Percentiles rank a stretch among this genome's conserved stretches.
phyloP scores from a whole-genome alignment of 768 basidiomycete species.

The Lyophyllum atratum region DNA sequence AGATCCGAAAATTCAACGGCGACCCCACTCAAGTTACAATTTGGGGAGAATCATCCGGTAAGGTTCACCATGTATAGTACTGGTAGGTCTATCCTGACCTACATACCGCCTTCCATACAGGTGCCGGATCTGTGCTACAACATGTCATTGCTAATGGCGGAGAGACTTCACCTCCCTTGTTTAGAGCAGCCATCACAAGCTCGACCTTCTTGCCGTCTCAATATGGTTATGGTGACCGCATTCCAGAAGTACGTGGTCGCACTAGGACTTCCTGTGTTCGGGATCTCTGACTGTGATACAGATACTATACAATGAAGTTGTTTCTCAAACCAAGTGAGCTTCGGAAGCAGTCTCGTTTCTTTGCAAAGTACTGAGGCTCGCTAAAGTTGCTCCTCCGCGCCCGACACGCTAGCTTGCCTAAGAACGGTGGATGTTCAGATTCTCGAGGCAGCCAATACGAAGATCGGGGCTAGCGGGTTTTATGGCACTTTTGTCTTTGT shows the following conservation, averaged over 20 bases:
- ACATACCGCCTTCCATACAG: constrained; percentile 14
- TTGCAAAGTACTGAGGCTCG: not conserved
- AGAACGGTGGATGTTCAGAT: constrained; percentile 30
- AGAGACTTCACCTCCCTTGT: constrained; percentile 44
- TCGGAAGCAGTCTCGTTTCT: not conserved
- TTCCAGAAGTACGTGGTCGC: constrained; percentile 35
- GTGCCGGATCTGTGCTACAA: constrained; percentile 52
- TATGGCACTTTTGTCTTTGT: constrained; percentile 39
- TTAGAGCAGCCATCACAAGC: constrained; percentile 45
- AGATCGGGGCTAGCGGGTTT: constrained; percentile 34
- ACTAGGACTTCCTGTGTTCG: not conserved
- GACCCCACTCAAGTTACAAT: constrained; percentile 55
- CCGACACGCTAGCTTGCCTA: constrained; percentile 42
- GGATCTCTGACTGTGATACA: constrained; percentile 11
- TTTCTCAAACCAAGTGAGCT: constrained; percentile 36
- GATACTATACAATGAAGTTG: constrained; percentile 33
- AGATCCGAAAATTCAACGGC: constrained; percentile 56
- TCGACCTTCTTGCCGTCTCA: constrained; percentile 48
- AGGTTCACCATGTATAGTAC: too few relatives aligned
- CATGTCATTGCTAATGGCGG: constrained; percentile 49
- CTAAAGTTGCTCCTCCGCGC: constrained; percentile 34
- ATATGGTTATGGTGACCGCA: constrained; percentile 41
- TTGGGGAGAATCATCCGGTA: constrained; percentile 55
- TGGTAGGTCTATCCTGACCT: not conserved
- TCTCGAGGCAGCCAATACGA: constrained; percentile 34